Evolutionary conservation across 2,329 filamentous ascomycete genomes (phyloP).

Genomic region (Trichophyton rubrum): DNA sequence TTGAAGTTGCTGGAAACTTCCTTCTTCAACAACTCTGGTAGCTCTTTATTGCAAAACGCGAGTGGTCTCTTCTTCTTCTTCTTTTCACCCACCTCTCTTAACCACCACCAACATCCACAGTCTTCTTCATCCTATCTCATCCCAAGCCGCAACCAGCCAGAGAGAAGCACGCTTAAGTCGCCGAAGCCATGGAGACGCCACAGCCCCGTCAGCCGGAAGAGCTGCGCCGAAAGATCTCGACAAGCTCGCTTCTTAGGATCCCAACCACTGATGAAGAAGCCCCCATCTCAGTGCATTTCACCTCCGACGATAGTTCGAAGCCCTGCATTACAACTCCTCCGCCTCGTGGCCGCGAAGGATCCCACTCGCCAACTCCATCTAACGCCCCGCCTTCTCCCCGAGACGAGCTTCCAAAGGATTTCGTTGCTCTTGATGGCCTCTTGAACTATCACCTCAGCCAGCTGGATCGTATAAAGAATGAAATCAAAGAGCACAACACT

Average conservation of each 20-base stretch:
- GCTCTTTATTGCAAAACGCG: not conserved
- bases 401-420: constrained; percentile 14
- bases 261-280: not conserved
- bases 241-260: constrained; percentile 1
- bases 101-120: not conserved
- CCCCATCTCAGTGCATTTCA: not conserved
- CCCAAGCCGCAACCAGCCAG: not conserved
- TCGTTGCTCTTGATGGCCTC: constrained; percentile 15
- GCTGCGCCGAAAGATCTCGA: constrained; percentile 9
- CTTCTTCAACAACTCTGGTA: constrained; percentile 1
- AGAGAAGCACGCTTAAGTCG: no score
- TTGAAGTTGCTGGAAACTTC: not conserved
- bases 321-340: not conserved
- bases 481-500: constrained; percentile 15
- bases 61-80: not conserved
- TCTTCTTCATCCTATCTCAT: not conserved
- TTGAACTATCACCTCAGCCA: constrained; percentile 21
- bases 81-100: not conserved
- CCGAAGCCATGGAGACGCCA: not conserved
- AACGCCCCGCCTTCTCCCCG: not conserved
- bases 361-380: not conserved
- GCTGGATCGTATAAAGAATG: constrained; percentile 18
- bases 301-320: not conserved
- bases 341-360: constrained; percentile 2
- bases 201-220: not conserved